Percentiles rank a stretch among this genome's conserved stretches.
These are phyloP conservation scores for Kernera saxatilis DNA, from an alignment of 345 rosid genomes.

Conservation along the genomic window DNA sequence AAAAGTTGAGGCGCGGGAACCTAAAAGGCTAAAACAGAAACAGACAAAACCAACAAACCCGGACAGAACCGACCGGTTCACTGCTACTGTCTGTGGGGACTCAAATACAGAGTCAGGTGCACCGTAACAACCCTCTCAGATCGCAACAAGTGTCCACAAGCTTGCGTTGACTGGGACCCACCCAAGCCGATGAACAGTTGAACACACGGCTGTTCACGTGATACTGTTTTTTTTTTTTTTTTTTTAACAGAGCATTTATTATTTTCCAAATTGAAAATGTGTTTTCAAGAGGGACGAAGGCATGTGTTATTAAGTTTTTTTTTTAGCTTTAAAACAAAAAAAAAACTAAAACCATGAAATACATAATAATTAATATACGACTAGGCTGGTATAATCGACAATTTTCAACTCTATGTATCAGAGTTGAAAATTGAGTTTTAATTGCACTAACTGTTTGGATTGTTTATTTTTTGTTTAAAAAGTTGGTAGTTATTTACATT, in stretches of 20 bases:
- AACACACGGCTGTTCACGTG: conserved; percentile 24
- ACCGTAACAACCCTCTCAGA: conserved; percentile 2
- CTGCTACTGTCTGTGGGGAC: conserved; percentile 19
- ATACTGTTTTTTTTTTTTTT: not conserved
- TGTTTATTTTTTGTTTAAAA: no score
- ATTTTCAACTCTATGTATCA: no score
- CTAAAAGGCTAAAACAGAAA: not conserved
- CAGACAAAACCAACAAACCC: conserved; percentile 6
- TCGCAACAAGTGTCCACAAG: conserved; percentile 10
- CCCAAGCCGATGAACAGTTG: not conserved
- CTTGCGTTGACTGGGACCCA: conserved; percentile 18
- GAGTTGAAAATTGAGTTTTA: no score
- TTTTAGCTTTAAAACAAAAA: not conserved
- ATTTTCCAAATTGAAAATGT: no score
- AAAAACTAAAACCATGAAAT: not conserved
- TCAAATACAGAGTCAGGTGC: not conserved
- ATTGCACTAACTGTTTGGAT: no score
- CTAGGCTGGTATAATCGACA: no score
- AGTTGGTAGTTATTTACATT: no score
- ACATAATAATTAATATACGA: no score
- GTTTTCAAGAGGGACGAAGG: not conserved
- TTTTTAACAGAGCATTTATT: not conserved
- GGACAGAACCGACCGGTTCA: conserved; percentile 26
- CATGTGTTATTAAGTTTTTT: not conserved
- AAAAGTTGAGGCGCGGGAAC: not conserved